Base-by-base conservation (phyloP, 225 moss, liverwort and hornwort species). In the Marchantia paleacea region DNA sequence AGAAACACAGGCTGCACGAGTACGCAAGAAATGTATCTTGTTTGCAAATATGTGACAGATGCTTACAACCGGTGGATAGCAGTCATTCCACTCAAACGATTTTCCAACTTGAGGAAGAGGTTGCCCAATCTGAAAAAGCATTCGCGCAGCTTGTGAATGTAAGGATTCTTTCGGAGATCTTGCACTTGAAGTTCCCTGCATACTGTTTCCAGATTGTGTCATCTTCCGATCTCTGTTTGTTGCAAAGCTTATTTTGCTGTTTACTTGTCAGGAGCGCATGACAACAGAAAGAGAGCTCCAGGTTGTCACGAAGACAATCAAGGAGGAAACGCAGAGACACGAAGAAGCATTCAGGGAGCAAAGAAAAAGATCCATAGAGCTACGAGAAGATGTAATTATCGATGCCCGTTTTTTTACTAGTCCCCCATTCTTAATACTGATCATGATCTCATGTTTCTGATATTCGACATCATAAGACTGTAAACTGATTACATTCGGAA, bases 41-140 rank as follows among this genome's bases (percentile, higher is more conserved):
- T 60, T 78, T 78, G 78, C 73, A 84, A 63, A 84, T 94, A 67
- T 97, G 96, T 49, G 90, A 92, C 81, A 94, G 90, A 84, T 97
- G 96, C 79, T 83, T 97, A 82, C 96, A 94, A 83, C 86, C 93
- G 52, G 89, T 97, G 55, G 87, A 94, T 83, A 76, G 84, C 70
- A 72, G 58, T 31, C 94, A 92, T 75, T 88, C 89, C 62, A 87
- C 87, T n/a, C 82, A 86, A 71, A 92, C 85, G 50, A 72, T 92
- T 75, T 24, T 72, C 52, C 87, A 97, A 74, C 89, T 97, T 28
- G 81, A 90, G 55, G 75, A 75, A n/a, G 96, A 94, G 65, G 70
- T 90, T 79, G 73, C 29, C 39, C 58, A 58, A 60, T 72, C 81
- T 52, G 82, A 84, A 72, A 81, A 75, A 55, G 78, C 82, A 29